These are phyloP conservation scores for Cystobasidium slooffiae DNA, from an alignment of 1,284 basidiomycete species.

Conservation along the genomic window DNA sequence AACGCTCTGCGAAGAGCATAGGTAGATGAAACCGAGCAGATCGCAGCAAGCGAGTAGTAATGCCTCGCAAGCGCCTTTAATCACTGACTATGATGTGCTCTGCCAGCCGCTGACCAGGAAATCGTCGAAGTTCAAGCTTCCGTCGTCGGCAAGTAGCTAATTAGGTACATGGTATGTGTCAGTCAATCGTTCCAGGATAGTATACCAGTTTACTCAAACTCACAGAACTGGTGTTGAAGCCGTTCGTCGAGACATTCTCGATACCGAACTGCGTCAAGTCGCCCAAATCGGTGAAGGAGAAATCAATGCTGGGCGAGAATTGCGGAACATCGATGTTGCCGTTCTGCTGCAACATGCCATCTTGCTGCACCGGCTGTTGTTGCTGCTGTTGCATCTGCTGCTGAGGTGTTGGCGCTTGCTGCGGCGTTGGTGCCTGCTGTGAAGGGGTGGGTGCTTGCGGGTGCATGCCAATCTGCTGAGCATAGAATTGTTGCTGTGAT, in stretches of 20 bases:
- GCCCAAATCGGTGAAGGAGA: slow-evolving; percentile 16
- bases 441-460: slow-evolving; percentile 1
- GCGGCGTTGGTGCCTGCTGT: slow-evolving; percentile 4
- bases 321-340: slow-evolving; percentile 15
- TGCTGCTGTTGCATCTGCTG: slow-evolving; percentile 6
- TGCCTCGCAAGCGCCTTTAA: not conserved
- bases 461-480: slow-evolving; percentile 5
- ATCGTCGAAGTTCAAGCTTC: slow-evolving; percentile 31
- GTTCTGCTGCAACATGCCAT: not conserved
- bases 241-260: slow-evolving; percentile 2
- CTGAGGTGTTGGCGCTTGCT: not conserved
- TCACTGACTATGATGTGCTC: not conserved
- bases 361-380: slow-evolving; percentile 8
- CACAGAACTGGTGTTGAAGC: slow-evolving; percentile 5
- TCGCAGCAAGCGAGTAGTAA: too few relatives aligned
- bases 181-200: too few relatives aligned
- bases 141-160: slow-evolving; percentile 11
- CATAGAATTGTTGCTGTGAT: not conserved
- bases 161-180: not conserved
- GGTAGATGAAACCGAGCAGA: too few relatives aligned
- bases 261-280: slow-evolving; percentile 10
- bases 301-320: slow-evolving; percentile 13
- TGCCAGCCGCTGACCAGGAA: slow-evolving; percentile 25
- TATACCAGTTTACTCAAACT: not conserved
- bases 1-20: too few relatives aligned